Evolutionary conservation across 495 filamentous ascomycete genomes (phyloP), one percentile per base, ranked within the genome.

Genomic region (Chaetomidium leptoderma): DNA sequence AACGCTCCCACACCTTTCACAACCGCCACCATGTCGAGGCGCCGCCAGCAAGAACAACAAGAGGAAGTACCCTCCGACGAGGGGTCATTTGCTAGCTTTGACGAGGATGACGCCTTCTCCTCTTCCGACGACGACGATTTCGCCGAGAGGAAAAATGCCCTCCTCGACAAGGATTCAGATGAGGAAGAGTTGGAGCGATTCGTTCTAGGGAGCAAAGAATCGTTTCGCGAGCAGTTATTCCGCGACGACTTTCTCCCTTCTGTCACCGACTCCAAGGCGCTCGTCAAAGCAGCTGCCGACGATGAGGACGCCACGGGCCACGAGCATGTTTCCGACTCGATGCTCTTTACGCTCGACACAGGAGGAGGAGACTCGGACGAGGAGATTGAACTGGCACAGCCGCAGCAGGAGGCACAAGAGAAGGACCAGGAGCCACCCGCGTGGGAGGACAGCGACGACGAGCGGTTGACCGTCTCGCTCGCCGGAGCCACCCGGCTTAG

Each of bases 401-500:
- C n/a, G 13, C 30, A 23, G 44, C 53, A 40, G 21, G 17, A 37
- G 1, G 21, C 24, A 13, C 45, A 48, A 47, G 49, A 53, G 11
- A 14, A 24, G 14, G 66, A 69, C 24, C 68, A 73, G 11, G 70
- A 70, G 1, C 63, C 69, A 54, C 74, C 88, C 11, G 86, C 89
- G 14, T 98, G 93, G 93, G 83, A 90, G 61, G 93, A 98, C 73
- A 96, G 91, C 71, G 93, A 97, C 63, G 93, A 98, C 64, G 93
- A 98, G 66, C 82, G 86, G 37, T 74, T 96, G 49, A 81, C 82
- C 19, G 77, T 98, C 45, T 96, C 92, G 4, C 80, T 98, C 13
- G 87, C 87, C 10, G 78, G 83, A 39, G 82, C 85, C 40, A 78
- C 80, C 19, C 81, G 86, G 45, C 72, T 95, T 64, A 80, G 92